phyloP scores from a whole-genome alignment of 2,329 filamentous ascomycete species.

The Sporothrix curviconia region DNA sequence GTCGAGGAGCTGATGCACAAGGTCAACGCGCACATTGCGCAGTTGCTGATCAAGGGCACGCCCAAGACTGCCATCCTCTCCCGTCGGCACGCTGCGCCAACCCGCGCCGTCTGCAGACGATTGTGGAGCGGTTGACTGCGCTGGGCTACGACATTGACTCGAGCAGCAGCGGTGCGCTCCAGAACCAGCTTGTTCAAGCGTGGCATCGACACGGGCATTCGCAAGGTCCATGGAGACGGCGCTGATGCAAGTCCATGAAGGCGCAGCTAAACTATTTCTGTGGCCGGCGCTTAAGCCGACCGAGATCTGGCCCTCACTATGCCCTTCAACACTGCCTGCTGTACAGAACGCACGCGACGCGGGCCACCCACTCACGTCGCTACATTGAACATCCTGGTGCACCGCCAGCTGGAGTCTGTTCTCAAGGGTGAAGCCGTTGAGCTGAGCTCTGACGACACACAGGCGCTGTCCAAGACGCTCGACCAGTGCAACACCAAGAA shows the following conservation, averaged over 20 bases:
- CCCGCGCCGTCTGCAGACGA: constrained; percentile 78
- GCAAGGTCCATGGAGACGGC: constrained; percentile 98
- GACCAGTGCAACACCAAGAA: constrained; percentile 99
- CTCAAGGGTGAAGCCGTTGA: constrained; percentile 61
- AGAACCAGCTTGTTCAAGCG: constrained; percentile 95
- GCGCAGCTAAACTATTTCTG: constrained; percentile 92
- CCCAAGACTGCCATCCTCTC: constrained; percentile 91
- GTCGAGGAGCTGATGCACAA: constrained; percentile 94
- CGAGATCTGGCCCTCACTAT: constrained; percentile 82
- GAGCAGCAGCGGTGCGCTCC: constrained; percentile 80
- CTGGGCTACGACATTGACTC: constrained; percentile 87
- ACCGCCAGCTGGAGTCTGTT: constrained; percentile 84
- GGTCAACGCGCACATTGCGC: constrained; percentile 81
- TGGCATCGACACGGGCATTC: constrained; percentile 76
- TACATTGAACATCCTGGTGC: constrained; percentile 93
- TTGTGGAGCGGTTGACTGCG: constrained; percentile 86
- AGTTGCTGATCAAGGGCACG: constrained; percentile 69
- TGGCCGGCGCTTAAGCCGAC: constrained; percentile 66
- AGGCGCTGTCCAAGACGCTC: constrained; percentile 81
- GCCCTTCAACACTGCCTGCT: constrained; percentile 84
- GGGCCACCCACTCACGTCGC: constrained; percentile 86
- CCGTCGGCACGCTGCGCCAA: constrained; percentile 78
- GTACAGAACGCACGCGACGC: constrained; percentile 97
- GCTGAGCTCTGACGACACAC: constrained; percentile 80
- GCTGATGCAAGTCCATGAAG: constrained; percentile 88